phyloP scores from a whole-genome alignment of 352 stramenopile genomes.

The Globisporangium nagaii region DNA sequence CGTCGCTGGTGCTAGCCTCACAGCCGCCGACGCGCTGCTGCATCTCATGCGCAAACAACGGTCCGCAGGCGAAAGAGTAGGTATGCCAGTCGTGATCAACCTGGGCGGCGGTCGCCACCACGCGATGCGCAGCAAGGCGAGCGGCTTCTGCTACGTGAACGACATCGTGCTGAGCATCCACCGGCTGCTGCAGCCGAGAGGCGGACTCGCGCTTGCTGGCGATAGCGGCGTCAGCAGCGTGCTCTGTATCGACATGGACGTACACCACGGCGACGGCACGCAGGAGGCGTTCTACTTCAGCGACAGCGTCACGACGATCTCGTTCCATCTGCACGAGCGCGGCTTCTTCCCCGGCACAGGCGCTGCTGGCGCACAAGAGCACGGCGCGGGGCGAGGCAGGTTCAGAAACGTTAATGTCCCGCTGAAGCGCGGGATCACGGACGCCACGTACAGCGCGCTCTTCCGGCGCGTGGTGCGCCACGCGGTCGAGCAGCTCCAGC shows the following conservation, averaged over 20 bases:
- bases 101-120: conserved; percentile 63
- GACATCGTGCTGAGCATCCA: conserved; percentile 56
- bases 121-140: conserved; percentile 44
- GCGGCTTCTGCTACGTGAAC: conserved; percentile 74
- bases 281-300: conserved; percentile 59
- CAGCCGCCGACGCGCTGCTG: conserved; percentile 43
- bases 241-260: conserved; percentile 52
- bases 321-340: conserved; percentile 42
- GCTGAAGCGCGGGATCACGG: conserved; percentile 41
- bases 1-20: conserved; percentile 51
- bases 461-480: conserved; percentile 34
- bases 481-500: conserved; percentile 32
- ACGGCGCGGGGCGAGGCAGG: conserved; percentile 25
- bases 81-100: conserved; percentile 37
- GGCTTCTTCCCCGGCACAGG: conserved; percentile 53
- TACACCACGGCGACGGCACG: conserved; percentile 57
- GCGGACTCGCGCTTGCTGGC: neutral
- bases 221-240: conserved; percentile 23
- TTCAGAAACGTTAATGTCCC: conserved; percentile 61
- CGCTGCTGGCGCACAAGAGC: conserved; percentile 8
- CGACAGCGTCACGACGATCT: conserved; percentile 38
- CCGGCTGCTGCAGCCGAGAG: conserved; percentile 13
- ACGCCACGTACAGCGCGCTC: conserved; percentile 42
- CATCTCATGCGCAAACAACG: conserved; percentile 19
- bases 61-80: too few species aligned